Evolutionary conservation across 2,329 filamentous ascomycete genomes (phyloP).

Genomic region (Scedosporium dehoogii): DNA sequence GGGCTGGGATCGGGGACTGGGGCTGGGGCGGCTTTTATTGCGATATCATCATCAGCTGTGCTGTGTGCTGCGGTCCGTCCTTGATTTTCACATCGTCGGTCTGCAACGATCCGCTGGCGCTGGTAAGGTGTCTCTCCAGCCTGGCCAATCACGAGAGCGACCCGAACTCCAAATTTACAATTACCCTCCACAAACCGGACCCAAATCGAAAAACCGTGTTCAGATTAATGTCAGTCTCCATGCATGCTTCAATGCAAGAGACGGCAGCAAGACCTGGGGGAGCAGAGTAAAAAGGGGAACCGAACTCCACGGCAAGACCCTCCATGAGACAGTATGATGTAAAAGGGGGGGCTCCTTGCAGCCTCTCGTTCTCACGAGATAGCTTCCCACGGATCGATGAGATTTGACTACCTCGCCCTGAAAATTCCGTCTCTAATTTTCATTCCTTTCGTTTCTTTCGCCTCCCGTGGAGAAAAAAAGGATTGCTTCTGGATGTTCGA

Average conservation of each 20-base stretch:
- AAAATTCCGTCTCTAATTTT: not conserved
- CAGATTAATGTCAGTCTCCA: not conserved
- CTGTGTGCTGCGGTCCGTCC: slow-evolving; percentile 1
- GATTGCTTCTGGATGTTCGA: not conserved
- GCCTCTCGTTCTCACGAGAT: too few relatives aligned
- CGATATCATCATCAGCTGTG: not conserved
- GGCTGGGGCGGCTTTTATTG: not conserved
- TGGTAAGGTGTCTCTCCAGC: not conserved
- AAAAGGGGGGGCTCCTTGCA: too few relatives aligned
- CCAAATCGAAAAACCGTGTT: not conserved
- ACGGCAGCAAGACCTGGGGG: not conserved
- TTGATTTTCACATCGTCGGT: slow-evolving; percentile 3
- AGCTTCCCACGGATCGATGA: too few relatives aligned
- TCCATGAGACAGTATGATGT: too few relatives aligned
- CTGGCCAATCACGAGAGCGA: not conserved
- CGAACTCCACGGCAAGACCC: not conserved
- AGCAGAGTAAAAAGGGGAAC: not conserved
- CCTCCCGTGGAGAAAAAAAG: not conserved
- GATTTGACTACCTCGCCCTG: not conserved
- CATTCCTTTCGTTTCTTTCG: not conserved
- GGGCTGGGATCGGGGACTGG: not conserved
- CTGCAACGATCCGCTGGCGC: not conserved
- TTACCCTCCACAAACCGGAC: not conserved
- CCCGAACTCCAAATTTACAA: not conserved
- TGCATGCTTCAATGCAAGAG: not conserved